Percentiles rank a stretch among this genome's conserved stretches.
Evolutionary conservation across 1,284 basidiomycete genomes (phyloP).

Genomic region (Malassezia globosa): DNA sequence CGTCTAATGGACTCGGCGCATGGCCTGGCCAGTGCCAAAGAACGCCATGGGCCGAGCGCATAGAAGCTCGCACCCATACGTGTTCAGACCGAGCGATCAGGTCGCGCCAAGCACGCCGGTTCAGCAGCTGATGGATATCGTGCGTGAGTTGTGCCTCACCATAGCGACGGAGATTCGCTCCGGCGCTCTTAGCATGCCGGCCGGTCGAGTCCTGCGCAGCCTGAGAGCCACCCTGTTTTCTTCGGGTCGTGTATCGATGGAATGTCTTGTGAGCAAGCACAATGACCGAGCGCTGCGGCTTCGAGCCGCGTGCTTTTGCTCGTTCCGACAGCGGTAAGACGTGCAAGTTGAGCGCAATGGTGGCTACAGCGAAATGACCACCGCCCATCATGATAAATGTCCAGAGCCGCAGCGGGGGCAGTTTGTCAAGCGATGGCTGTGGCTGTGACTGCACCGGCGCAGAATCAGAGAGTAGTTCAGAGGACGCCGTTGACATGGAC

Average conservation of each 20-base stretch:
- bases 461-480: background rate
- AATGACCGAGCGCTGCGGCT: slow-evolving; percentile 50
- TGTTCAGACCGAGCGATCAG: slow-evolving; percentile 35
- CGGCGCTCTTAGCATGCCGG: slow-evolving; percentile 88
- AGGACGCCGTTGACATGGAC: slow-evolving; percentile 10
- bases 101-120: slow-evolving; percentile 30
- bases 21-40: slow-evolving; percentile 40
- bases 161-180: slow-evolving; percentile 83
- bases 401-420: slow-evolving; percentile 57
- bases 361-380: slow-evolving; percentile 88
- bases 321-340: slow-evolving; percentile 19
- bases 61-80: slow-evolving; percentile 39
- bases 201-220: slow-evolving; percentile 73
- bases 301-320: slow-evolving; percentile 9
- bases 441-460: background rate
- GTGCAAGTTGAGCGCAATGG: slow-evolving; percentile 55
- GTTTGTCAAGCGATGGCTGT: background rate
- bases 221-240: slow-evolving; percentile 95
- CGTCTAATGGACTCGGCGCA: slow-evolving; percentile 35
- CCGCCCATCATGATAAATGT: slow-evolving; percentile 92
- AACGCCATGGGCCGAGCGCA: slow-evolving; percentile 33
- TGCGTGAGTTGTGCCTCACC: slow-evolving; percentile 86
- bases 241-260: slow-evolving; percentile 92
- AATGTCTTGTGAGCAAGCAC: slow-evolving; percentile 88
- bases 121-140: slow-evolving; percentile 51